Base-by-base conservation (phyloP, 345 rosid genomes). In the Pistacia vera region DNA sequence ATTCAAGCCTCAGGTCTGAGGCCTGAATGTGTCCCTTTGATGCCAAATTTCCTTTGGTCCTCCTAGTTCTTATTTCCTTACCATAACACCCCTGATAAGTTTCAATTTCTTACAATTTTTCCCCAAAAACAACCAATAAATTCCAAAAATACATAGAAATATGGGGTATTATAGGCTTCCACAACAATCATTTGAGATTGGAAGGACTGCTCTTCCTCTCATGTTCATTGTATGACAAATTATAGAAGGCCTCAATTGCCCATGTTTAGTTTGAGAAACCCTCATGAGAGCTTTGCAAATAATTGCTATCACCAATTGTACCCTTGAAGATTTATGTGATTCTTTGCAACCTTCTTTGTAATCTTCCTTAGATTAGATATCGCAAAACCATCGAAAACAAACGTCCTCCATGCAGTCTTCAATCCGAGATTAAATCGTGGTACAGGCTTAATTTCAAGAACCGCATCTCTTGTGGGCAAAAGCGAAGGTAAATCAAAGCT, bases 231-330 rank as follows among this genome's bases (percentile, higher is more conserved):
- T 20, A 52, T 69, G 71, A 4, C 9, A 3, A 33, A 79, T 44
- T 8, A 70, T 44, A 33, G 66, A 79, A 13, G 75, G 66, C 22
- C 78, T 57, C n/a, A 63, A 41, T 49, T 69, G n/a, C 55, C 82
- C 82, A 44, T 63, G 75, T 74, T 28, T 79, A 0, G 11, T 1
- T 13, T 46, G 8, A 35, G 66, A 41, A 13, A 74, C 60, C 67
- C 33, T 30, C 12, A 69, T 79, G 9, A 79, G 78, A 18, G 66
- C 54, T 63, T 36, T 74, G 70, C 77, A 74, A 8, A 64, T 36
- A 64, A 74, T 52, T 36, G 54, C 41, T 35, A 63, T 64, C 17
- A 52, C 41, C 7, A 38, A 4, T 38, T 38, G 41, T 8, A 38
- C 41, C 41, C 41, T 38, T 38, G 41, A 38, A 4, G 41, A 0